A percentile compares a stretch with the other conserved stretches of the same genome.
Conservation (phyloP, 441 rosid genomes). For the Codiaeum variegatum region DNA sequence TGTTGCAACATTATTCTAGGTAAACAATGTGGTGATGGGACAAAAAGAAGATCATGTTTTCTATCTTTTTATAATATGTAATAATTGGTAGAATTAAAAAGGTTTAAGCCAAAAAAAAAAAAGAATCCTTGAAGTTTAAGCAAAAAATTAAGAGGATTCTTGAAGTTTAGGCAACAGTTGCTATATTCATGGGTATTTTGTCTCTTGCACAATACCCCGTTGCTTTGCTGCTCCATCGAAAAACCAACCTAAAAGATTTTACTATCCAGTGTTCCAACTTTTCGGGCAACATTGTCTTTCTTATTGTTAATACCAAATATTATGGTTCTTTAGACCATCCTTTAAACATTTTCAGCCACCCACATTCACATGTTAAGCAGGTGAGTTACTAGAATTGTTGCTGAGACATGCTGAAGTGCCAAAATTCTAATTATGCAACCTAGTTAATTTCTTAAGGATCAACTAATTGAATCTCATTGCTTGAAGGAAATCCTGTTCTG, state of each 20-base stretch:
- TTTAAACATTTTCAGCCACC: neutral
- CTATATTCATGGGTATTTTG: neutral
- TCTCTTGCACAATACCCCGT: neutral
- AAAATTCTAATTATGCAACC: neutral
- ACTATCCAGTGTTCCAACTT: neutral
- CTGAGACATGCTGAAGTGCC: neutral
- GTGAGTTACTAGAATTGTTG: neutral
- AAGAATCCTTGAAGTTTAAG: neutral
- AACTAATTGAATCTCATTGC: constrained; percentile 5
- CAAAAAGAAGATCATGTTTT: neutral
- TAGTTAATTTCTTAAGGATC: neutral
- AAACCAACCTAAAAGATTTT: neutral
- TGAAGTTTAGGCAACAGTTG: neutral
- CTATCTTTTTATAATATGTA: neutral
- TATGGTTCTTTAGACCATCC: neutral
- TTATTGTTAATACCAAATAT: neutral
- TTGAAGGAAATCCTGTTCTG: neutral
- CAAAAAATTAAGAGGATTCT: too few species aligned
- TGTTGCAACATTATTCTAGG: neutral
- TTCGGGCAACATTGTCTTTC: neutral
- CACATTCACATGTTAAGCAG: constrained; percentile 11
- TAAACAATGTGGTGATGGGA: neutral
- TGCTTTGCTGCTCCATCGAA: neutral
- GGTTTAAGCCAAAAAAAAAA: neutral
- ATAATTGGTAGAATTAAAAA: neutral